A percentile compares a stretch with the other conserved stretches of the same genome.
phyloP scores from a whole-genome alignment of 2,329 filamentous ascomycete species.

The Stachybotrys echinatus region DNA sequence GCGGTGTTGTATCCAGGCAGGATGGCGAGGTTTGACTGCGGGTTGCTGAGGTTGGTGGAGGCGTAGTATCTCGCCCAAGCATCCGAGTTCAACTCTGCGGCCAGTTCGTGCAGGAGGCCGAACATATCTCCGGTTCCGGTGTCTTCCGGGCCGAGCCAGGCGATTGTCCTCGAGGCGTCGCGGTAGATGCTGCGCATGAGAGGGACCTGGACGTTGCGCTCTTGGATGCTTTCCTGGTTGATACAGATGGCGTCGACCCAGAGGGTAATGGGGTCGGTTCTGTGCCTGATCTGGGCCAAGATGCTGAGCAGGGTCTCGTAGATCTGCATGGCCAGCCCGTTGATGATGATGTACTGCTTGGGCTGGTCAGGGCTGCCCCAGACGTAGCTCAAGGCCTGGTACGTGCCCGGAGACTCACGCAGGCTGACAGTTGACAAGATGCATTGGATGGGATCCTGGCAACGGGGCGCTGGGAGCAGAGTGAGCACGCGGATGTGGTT shows the following conservation, averaged over 20 bases:
- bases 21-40: background rate
- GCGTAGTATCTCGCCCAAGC: background rate
- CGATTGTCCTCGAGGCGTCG: background rate
- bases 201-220: background rate
- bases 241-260: background rate
- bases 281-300: background rate
- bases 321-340: background rate
- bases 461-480: background rate
- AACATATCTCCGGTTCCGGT: background rate
- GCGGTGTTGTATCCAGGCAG: background rate
- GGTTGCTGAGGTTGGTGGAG: background rate
- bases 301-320: background rate
- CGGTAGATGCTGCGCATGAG: background rate
- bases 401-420: background rate
- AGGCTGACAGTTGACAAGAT: background rate
- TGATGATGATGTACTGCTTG: background rate
- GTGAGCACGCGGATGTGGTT: background rate
- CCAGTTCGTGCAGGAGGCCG: background rate
- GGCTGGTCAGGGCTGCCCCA: background rate
- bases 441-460: background rate
- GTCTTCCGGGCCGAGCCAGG: background rate
- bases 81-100: background rate
- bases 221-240: background rate
- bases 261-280: background rate
- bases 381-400: background rate